phyloP scores from a whole-genome alignment of 2,329 filamentous ascomycete genomes.

The Aureobasidium sp. region DNA sequence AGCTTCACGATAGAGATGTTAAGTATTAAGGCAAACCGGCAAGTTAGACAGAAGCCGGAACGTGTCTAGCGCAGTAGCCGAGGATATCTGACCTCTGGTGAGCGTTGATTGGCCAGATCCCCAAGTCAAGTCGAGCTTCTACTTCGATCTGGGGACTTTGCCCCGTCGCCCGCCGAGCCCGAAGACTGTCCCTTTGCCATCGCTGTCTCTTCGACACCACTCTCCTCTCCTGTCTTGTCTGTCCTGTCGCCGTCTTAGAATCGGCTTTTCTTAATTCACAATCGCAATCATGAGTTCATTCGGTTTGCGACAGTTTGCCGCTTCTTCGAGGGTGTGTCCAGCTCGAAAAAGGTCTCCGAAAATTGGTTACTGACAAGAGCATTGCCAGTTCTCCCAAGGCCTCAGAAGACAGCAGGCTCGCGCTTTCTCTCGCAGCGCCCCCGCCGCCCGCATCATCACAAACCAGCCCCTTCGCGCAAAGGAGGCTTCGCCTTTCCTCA shows the following conservation, averaged over 20 bases:
- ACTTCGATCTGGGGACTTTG: neutral
- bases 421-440: conserved; percentile 79
- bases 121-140: neutral
- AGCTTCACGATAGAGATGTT: neutral
- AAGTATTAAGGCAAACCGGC: conserved; percentile 1
- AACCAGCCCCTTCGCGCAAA: conserved; percentile 82
- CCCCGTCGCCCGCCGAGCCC: conserved; percentile 3
- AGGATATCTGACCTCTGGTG: neutral
- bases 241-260: neutral
- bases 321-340: conserved; percentile 20
- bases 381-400: conserved; percentile 13
- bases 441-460: conserved; percentile 75
- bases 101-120: conserved; percentile 2
- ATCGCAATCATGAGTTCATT: conserved; percentile 26
- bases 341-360: conserved; percentile 3
- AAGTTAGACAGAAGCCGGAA: conserved; percentile 1
- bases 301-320: conserved; percentile 26
- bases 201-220: neutral
- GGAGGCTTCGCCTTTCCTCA: conserved; percentile 80
- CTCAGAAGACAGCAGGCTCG: conserved; percentile 44
- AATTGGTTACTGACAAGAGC: neutral
- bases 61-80: neutral
- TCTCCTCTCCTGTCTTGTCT: neutral
- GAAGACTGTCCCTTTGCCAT: neutral
- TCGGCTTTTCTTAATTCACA: conserved; percentile 2